phyloP scores from a whole-genome alignment of 106 monocot genomes.

The Dioscorea zingiberensis region DNA sequence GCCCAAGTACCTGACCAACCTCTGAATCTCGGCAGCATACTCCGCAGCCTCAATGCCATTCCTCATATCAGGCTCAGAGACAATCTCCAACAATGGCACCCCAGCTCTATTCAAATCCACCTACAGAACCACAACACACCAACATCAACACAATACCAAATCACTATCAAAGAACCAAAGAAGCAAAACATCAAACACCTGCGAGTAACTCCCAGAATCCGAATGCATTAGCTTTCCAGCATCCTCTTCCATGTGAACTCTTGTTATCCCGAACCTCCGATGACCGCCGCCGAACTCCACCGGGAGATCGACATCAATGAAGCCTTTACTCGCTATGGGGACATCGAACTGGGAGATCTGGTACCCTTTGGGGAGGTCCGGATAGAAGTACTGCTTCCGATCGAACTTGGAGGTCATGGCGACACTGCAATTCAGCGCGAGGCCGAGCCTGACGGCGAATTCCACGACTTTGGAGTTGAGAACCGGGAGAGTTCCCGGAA shows the following conservation, averaged over 20 bases:
- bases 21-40: constrained; percentile 86
- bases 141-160: background rate
- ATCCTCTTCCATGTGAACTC: constrained; percentile 99
- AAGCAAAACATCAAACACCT: constrained; percentile 28
- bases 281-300: constrained; percentile 93
- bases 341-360: constrained; percentile 97
- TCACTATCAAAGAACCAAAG: background rate
- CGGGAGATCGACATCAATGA: constrained; percentile 78
- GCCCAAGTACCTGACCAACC: constrained; percentile 81
- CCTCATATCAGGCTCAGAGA: constrained; percentile 99
- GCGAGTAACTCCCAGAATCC: constrained; percentile 59
- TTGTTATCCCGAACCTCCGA: constrained; percentile 82
- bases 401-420: constrained; percentile 80
- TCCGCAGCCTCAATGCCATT: constrained; percentile 89
- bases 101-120: constrained; percentile 98
- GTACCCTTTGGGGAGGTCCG: constrained; percentile 94
- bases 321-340: constrained; percentile 68
- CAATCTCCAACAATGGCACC: constrained; percentile 91
- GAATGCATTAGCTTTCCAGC: constrained; percentile 86
- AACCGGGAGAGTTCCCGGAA: constrained; percentile 79
- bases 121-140: constrained; percentile 18
- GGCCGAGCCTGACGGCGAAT: constrained; percentile 71
- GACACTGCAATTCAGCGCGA: constrained; percentile 81
- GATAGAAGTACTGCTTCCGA: constrained; percentile 96
- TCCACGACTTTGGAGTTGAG: constrained; percentile 76